phyloP scores from a whole-genome alignment of 208 protist genomes.

The Trypanosoma congolense region DNA sequence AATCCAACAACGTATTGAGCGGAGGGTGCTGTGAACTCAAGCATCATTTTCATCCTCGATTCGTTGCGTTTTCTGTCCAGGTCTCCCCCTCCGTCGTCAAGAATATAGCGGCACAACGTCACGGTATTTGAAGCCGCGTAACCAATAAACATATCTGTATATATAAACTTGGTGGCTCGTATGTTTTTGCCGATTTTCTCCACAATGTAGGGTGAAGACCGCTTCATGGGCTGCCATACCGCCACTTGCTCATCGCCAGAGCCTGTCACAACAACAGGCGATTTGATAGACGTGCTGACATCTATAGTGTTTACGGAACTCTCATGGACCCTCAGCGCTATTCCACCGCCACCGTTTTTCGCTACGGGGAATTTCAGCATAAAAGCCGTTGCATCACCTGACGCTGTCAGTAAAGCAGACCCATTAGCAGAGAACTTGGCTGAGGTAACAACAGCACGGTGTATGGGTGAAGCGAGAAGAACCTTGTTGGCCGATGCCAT shows the following conservation, averaged over 20 bases:
- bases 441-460: constrained; percentile 24
- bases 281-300: constrained; percentile 51
- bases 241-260: constrained; percentile 47
- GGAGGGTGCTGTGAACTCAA: constrained; percentile 24
- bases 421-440: constrained; percentile 40
- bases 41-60: constrained; percentile 13
- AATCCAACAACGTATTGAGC: constrained; percentile 54
- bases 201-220: constrained; percentile 20
- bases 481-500: constrained; percentile 32
- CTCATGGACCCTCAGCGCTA: constrained; percentile 26
- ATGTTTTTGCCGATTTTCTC: constrained; percentile 26
- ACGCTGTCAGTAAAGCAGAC: constrained; percentile 38
- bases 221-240: constrained; percentile 43
- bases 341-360: constrained; percentile 32
- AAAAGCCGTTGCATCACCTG: constrained; percentile 35
- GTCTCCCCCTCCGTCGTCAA: constrained; percentile 23
- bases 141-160: constrained; percentile 69
- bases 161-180: constrained; percentile 61
- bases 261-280: constrained; percentile 43
- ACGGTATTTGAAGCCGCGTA: constrained; percentile 37
- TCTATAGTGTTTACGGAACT: constrained; percentile 44
- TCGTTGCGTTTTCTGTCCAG: constrained; percentile 26
- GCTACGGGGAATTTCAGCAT: constrained; percentile 50
- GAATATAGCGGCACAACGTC: constrained; percentile 29
- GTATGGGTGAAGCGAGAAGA: constrained; percentile 22